These are phyloP conservation scores for Epichloe elymi DNA, from an alignment of 2,329 filamentous ascomycete species.

Conservation along the genomic window DNA sequence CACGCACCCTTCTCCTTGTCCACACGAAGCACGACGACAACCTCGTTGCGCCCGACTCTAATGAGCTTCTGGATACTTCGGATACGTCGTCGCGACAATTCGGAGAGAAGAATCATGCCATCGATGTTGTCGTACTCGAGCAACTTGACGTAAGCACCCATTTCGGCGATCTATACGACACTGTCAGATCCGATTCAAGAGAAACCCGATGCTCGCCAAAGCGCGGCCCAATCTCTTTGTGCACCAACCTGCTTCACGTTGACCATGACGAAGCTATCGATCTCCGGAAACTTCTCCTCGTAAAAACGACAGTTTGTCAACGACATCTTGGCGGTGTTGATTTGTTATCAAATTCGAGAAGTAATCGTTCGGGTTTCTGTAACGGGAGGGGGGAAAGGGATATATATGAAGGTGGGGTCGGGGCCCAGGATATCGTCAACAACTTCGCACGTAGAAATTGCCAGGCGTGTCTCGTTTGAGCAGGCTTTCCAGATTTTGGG, in stretches of 20 bases:
- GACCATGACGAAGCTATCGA: conserved; percentile 99
- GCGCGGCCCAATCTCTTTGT: conserved; percentile 13
- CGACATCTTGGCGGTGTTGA: conserved; percentile 66
- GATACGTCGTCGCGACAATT: conserved; percentile 95
- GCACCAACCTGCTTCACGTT: conserved; percentile 90
- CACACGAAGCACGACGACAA: conserved; percentile 94
- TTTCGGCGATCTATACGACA: conserved; percentile 73
- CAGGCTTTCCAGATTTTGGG: neutral
- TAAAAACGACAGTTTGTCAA: conserved; percentile 95
- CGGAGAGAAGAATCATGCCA: conserved; percentile 97
- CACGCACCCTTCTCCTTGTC: conserved; percentile 90
- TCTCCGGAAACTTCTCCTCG: conserved; percentile 87
- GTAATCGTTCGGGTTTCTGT: conserved; percentile 12
- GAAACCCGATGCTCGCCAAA: neutral
- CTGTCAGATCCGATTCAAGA: conserved; percentile 2
- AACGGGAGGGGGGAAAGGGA: neutral
- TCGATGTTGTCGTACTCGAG: conserved; percentile 99
- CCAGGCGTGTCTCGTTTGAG: neutral
- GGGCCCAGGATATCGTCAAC: conserved; percentile 9
- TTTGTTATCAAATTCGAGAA: conserved; percentile 21
- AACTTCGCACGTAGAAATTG: neutral
- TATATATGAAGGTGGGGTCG: conserved; percentile 17
- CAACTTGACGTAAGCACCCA: conserved; percentile 99
- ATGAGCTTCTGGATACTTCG: conserved; percentile 98
- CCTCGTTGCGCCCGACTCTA: conserved; percentile 92